Evolutionary conservation across 306 rosid genomes (phyloP), one percentile per base, ranked within the genome.

Genomic region (Castanopsis chinensis): DNA sequence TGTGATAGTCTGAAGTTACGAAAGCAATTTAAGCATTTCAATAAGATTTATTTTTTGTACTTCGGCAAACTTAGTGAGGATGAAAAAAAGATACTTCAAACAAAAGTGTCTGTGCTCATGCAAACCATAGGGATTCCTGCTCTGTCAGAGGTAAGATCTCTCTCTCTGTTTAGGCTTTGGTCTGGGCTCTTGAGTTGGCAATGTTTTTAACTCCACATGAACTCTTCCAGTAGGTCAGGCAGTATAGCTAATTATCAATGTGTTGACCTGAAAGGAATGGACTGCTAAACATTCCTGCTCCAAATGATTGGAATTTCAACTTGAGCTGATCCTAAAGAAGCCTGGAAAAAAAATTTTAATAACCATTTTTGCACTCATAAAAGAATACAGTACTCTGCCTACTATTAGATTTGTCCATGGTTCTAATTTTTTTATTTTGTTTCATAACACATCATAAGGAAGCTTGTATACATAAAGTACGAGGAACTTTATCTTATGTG

Each of bases 91-190:
- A 84, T 71, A 53, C 77, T 91, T 77, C 79, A 78, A 59, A 81
- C 83, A 21, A 90, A 91, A 51, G 63, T 94, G 51, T 85, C 90
- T 59, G 21, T 78, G 71, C 90, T 94, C 73, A 85, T 94, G 95
- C 90, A 87, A 82, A 80, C 78, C 71, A 85, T 94, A 27, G 99
- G 93, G 73, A 92, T 94, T 81, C 92, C 95, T 73, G 87, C 93
- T 84, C 90, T 94, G 75, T 94, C 99, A 4, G 91, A 92, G 97
- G 99, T 92, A 91, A 80, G 73, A 64, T 82, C 61, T 72, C 64
- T 75, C 72, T 64, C 27, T 41, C 13, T 15, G 9, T n/a, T 14
- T 56, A 6, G 61, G 28, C 14, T 17, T 10, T 9, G 10, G 69
- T 27, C 69, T 27, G 69, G 69, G 69, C 21, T 15, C 28, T 49